Base-by-base conservation (phyloP, 495 filamentous ascomycete species). In the Tricharina praecox region DNA sequence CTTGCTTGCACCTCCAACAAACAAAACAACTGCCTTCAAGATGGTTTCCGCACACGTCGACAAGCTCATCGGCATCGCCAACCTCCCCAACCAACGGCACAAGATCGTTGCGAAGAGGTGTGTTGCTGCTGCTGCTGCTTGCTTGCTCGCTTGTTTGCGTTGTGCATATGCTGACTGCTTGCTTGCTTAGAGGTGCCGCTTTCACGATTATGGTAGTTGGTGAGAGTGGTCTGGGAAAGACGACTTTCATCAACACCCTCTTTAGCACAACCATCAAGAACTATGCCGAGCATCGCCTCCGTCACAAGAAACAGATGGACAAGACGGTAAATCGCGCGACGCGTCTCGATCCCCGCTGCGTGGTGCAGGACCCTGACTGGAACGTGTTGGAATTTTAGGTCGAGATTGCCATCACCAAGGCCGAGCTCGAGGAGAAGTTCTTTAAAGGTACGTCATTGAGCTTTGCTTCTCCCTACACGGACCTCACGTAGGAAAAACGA, bases 191-290 rank as follows among this genome's bases (percentile, higher is more conserved):
- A 53, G 90, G 90, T 66, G 90, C 90, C 58, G 86, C 87, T 53
- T 97, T 97, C 68, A 97, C 90, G 47, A 93, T 97, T 61, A 97
- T 97, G 90, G 90, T 95, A 68, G 90, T 93, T 70, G 90, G 90
- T 67, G 90, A 97, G 72, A 96, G 92, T 55, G 90, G 90, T 53
- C 68, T 97, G 56, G 90, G 90, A 69, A 97, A 97, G 76, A 97
- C 90, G 13, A 97, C 90, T 52, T 97, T 97, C 70, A 95, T 97
- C 78, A 97, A 97, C 78, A 97, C 90, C 44, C 76, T 97, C 26
- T 97, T 97, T 71, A 96, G 90, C 41, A 97, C 90, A 50, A 97
- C 90, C 57, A 97, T 97, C 74, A 97, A 97, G 74, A 97, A 96
- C 75, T 97, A 97, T 65, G 88, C 90, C 70, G 90, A 97, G 64